Evolutionary conservation across 768 basidiomycete genomes (phyloP), one percentile per base, ranked within the genome.

Genomic region (Russula sp.): DNA sequence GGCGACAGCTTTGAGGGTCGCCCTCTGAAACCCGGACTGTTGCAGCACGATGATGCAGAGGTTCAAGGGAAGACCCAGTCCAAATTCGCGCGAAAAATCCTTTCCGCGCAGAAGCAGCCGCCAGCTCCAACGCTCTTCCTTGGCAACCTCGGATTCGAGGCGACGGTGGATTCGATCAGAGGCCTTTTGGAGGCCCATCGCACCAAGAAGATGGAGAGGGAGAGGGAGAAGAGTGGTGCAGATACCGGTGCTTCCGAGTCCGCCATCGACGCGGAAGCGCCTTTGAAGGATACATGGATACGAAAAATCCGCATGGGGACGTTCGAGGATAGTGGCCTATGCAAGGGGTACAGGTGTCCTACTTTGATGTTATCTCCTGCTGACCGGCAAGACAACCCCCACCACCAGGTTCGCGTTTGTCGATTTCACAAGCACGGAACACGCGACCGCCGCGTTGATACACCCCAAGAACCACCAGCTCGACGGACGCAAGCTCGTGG

Each of bases 301-400:
- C 80, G 89, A 64, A 93, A 93, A 71, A 77, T 99, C 34, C 85
- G 96, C 6, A 82, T 99, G 83, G 94, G 94, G 4, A 95, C 94
- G 18, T 99, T 99, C 68, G 94, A 98, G 72, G 96, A 99, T 73
- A 90, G 85, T 54, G 97, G 96, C 9, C 75, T 84, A 57, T 98
- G 96, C 77, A 99, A 98, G 80, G 96, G 96, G 96, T 97, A 71
- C 62, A 1, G 2, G 27, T 3, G 27, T 27, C 27, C 27, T 27
- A 27, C 37, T 4, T 27, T 35, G 2, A 37, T 27, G 16, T 18
- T 9, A 56, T 14, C 58, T n/a, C 54, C 55, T 32, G 55, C 39
- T 32, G 37, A 52, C 39, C 37, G 34, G 27, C 32, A 14, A 18
- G 40, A 47, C 52, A 42, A 37, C 6, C 11, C 7, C 7, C 35